Evolutionary conservation across 805 yeast species (phyloP).

Genomic region (Wickerhamomyces silvicola): DNA sequence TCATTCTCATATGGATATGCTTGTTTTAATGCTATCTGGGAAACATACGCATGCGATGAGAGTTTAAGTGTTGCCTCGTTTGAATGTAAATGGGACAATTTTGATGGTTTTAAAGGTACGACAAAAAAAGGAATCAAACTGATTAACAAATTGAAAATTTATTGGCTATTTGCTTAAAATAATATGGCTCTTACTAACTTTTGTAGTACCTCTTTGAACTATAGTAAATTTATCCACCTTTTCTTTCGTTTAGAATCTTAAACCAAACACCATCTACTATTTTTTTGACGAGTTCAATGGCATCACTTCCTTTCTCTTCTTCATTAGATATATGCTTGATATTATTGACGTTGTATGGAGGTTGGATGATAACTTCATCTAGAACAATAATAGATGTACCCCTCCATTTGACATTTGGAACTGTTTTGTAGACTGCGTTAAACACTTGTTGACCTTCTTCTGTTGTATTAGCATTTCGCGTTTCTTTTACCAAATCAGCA

Average conservation of each 20-base stretch:
- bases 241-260: constrained; percentile 35
- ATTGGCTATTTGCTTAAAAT: constrained; percentile 1
- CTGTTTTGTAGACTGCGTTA: constrained; percentile 36
- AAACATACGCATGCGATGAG: constrained; percentile 1
- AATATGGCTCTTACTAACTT: neutral
- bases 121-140: constrained; percentile 42
- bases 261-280: constrained; percentile 46
- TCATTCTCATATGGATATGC: too few species aligned
- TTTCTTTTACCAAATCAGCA: constrained; percentile 18
- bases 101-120: constrained; percentile 68
- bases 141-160: constrained; percentile 43
- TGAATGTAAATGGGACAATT: constrained; percentile 36
- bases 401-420: constrained; percentile 39
- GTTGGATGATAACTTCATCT: constrained; percentile 38
- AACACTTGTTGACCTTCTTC: constrained; percentile 39
- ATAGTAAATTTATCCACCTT: constrained; percentile 40
- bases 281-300: constrained; percentile 36
- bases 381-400: constrained; percentile 37
- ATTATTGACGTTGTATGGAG: constrained; percentile 35
- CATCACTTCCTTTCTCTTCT: constrained; percentile 15
- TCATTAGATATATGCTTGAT: constrained; percentile 7
- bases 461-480: constrained; percentile 30
- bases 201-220: constrained; percentile 1
- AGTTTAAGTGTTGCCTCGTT: constrained; percentile 2
- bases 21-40: too few species aligned